Conservation (phyloP, 768 basidiomycete genomes). For the Boletus bicolor region DNA sequence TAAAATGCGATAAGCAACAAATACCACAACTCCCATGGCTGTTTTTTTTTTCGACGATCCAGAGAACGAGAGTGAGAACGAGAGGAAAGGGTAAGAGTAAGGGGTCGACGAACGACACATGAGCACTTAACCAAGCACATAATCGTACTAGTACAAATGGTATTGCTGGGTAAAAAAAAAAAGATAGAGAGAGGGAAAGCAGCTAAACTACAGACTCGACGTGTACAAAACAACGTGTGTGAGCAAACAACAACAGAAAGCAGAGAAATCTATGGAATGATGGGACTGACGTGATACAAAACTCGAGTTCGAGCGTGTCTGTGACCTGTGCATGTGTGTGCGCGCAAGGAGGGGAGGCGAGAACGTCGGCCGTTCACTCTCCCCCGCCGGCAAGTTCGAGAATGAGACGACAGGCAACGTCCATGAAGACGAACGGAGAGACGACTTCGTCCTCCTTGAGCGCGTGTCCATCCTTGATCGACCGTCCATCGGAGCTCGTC, state of each 20-base stretch:
- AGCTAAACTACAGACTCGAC: not conserved
- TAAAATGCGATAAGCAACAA: not conserved
- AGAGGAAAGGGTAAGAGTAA: not conserved
- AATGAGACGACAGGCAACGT: constrained; percentile 90
- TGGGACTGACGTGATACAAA: constrained; percentile 7
- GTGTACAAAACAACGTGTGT: constrained; percentile 7
- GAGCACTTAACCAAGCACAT: constrained; percentile 19
- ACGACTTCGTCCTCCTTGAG: constrained; percentile 60
- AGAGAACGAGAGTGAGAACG: not conserved
- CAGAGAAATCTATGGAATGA: constrained; percentile 14
- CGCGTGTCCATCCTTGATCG: constrained; percentile 45
- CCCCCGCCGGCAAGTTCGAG: constrained; percentile 83
- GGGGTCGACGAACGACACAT: not conserved
- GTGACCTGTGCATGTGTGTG: not conserved
- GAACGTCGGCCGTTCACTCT: constrained; percentile 25
- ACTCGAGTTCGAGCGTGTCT: not conserved
- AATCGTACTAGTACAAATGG: constrained; percentile 17
- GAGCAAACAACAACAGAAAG: constrained; percentile 13
- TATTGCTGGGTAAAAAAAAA: constrained; percentile 12
- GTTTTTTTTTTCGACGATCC: not conserved
- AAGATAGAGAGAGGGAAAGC: not conserved
- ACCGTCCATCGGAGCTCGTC: constrained; percentile 55
- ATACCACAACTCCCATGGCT: not conserved
- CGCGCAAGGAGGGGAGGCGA: no score
- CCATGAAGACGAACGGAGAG: constrained; percentile 94